phyloP scores from a whole-genome alignment of 805 yeast genomes.

The Hanseniaspora taiwanica region DNA sequence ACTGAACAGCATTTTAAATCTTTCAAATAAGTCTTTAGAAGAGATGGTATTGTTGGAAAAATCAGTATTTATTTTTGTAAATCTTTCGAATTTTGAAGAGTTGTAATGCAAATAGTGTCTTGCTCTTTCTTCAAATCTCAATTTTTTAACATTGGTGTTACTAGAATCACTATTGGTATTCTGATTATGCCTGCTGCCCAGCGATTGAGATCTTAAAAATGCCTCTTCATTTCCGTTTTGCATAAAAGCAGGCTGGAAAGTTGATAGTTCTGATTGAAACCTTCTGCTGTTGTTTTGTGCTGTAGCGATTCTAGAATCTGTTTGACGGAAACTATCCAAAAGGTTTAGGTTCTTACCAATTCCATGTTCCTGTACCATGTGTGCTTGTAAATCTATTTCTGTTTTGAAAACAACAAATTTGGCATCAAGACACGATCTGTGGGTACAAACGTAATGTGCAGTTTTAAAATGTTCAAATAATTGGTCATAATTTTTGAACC shows the following conservation, averaged over 20 bases:
- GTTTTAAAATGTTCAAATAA: constrained; percentile 61
- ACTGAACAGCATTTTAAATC: constrained; percentile 38
- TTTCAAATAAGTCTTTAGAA: constrained; percentile 33
- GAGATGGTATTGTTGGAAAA: constrained; percentile 34
- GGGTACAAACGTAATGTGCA: constrained; percentile 67
- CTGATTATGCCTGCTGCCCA: constrained; percentile 2
- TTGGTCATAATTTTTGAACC: constrained; percentile 63
- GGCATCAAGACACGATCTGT: constrained; percentile 68
- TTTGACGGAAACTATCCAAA: constrained; percentile 2
- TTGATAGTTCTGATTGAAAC: constrained; percentile 51
- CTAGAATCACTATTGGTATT: constrained; percentile 26
- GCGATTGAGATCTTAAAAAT: background rate
- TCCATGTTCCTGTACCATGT: constrained; percentile 68
- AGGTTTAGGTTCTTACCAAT: constrained; percentile 1
- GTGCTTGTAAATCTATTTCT: constrained; percentile 76
- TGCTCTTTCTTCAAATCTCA: constrained; percentile 73
- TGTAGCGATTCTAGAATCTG: constrained; percentile 3
- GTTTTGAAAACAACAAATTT: constrained; percentile 87
- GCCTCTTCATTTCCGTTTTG: constrained; percentile 14
- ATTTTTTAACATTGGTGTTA: constrained; percentile 33
- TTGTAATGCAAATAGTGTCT: constrained; percentile 59
- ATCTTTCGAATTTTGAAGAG: constrained; percentile 31
- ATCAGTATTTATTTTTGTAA: constrained; percentile 34
- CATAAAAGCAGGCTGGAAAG: constrained; percentile 31
- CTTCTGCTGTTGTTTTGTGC: constrained; percentile 19